Conservation (phyloP, 2,329 filamentous ascomycete species). For the Fusarium sp. region DNA sequence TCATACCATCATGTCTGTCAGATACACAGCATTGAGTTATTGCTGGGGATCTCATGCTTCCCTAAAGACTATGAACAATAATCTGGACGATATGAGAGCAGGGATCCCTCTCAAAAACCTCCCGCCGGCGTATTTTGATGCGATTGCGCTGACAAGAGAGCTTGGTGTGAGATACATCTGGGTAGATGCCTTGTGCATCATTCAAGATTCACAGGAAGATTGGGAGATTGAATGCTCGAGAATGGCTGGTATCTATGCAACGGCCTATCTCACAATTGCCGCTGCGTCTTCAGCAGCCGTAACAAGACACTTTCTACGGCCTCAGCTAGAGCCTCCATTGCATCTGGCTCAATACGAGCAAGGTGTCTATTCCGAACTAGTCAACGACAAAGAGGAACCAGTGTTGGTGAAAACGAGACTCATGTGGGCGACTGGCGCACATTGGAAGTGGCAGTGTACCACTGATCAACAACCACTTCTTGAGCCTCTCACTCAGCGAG, state of each 20-base stretch:
- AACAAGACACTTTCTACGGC: constrained; percentile 16
- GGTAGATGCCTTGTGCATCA: constrained; percentile 38
- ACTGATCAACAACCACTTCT: constrained; percentile 14
- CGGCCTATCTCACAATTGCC: constrained; percentile 31
- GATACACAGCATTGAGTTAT: constrained; percentile 38
- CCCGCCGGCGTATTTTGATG: constrained; percentile 27
- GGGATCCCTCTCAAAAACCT: constrained; percentile 12
- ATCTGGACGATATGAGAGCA: constrained; percentile 11
- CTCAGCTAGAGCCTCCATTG: constrained; percentile 3
- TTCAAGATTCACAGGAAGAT: constrained; percentile 25
- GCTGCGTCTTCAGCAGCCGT: constrained; percentile 32
- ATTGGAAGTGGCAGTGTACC: constrained; percentile 29
- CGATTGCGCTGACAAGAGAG: constrained; percentile 7
- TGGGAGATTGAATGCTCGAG: constrained; percentile 34
- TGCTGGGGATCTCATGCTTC: constrained; percentile 28
- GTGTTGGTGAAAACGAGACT: constrained; percentile 20
- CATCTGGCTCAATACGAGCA: neutral
- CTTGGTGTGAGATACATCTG: constrained; percentile 29
- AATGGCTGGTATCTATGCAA: constrained; percentile 34
- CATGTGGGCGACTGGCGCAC: constrained; percentile 27
- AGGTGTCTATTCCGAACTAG: neutral
- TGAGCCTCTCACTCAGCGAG: constrained; percentile 29
- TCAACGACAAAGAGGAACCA: neutral
- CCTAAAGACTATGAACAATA: constrained; percentile 11
- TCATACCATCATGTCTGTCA: neutral